These are phyloP conservation scores for Pseudonitzschia pungens DNA, from an alignment of 108 stramenopile genomes.

Conservation along the genomic window DNA sequence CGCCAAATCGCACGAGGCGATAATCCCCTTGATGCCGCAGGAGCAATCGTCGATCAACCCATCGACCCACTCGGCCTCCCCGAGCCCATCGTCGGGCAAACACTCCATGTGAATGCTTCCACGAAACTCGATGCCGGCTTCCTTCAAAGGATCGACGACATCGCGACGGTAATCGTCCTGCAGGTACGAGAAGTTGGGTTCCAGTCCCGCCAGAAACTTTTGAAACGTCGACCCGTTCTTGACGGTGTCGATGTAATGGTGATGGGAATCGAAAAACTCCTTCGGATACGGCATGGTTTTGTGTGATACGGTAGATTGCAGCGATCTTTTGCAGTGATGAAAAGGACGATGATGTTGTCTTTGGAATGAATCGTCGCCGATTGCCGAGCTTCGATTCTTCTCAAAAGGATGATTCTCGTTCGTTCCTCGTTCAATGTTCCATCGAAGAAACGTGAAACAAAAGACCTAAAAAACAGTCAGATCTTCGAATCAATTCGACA, in stretches of 20 bases:
- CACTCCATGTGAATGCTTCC: constrained; percentile 76
- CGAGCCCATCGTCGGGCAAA: constrained; percentile 65
- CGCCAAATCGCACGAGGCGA: constrained; percentile 69
- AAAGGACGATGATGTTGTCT: too few species aligned
- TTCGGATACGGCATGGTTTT: constrained; percentile 30
- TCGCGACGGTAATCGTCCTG: constrained; percentile 61
- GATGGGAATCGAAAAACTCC: constrained; percentile 73
- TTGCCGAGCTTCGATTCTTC: too few species aligned
- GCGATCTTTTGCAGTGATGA: too few species aligned
- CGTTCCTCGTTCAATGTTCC: too few species aligned
- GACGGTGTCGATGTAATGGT: constrained; percentile 71
- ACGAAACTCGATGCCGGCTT: constrained; percentile 40
- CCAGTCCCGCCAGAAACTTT: constrained; percentile 46
- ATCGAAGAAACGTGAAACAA: too few species aligned
- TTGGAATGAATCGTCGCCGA: too few species aligned
- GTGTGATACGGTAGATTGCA: too few species aligned
- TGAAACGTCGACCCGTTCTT: constrained; percentile 47
- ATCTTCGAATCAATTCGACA: too few species aligned
- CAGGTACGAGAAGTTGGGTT: constrained; percentile 42
- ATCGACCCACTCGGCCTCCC: constrained; percentile 66
- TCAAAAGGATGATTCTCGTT: too few species aligned
- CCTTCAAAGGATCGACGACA: constrained; percentile 41
- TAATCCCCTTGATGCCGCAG: constrained; percentile 50
- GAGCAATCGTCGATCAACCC: constrained; percentile 7
- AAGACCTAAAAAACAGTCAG: too few species aligned